A percentile compares a stretch with the other conserved stretches of the same genome.
These are phyloP conservation scores for Pyrenophora teres DNA, from an alignment of 2,329 filamentous ascomycete genomes.

Conservation along the genomic window DNA sequence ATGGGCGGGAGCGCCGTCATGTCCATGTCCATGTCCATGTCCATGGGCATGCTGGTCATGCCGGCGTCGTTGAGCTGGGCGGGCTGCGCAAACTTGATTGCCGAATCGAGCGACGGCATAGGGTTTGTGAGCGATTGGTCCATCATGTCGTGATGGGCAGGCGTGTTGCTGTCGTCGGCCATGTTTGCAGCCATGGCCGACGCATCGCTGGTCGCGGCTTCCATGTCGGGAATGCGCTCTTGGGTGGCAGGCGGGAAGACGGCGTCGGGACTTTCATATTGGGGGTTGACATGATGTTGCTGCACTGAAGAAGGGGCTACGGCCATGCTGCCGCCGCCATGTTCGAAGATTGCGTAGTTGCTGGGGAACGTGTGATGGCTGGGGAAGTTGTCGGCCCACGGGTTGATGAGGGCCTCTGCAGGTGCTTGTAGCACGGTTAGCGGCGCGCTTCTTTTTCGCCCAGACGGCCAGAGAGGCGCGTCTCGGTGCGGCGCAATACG, in stretches of 20 bases:
- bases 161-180: constrained; percentile 15
- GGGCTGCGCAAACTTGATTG: constrained; percentile 28
- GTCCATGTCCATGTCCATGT: constrained; percentile 12
- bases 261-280: constrained; percentile 32
- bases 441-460: constrained; percentile 13
- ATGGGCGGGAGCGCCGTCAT: constrained; percentile 16
- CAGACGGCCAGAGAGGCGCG: neutral
- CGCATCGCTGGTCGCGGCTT: constrained; percentile 34
- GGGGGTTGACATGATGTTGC: constrained; percentile 27
- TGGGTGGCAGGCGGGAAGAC: constrained; percentile 21
- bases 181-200: constrained; percentile 11
- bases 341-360: constrained; percentile 17
- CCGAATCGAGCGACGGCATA: constrained; percentile 25
- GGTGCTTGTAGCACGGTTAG: constrained; percentile 23
- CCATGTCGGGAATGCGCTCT: constrained; percentile 33
- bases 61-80: constrained; percentile 15
- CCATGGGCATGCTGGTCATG: constrained; percentile 19
- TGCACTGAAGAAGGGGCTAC: constrained; percentile 30
- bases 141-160: constrained; percentile 14
- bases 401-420: constrained; percentile 22
- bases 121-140: constrained; percentile 9
- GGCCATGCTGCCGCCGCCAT: constrained; percentile 42
- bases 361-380: neutral
- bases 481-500: constrained; percentile 11
- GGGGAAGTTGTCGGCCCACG: constrained; percentile 3